These are phyloP conservation scores for Backusella parvicylindrica DNA, from an alignment of 192 early-diverging fungal genomes.

Conservation along the genomic window DNA sequence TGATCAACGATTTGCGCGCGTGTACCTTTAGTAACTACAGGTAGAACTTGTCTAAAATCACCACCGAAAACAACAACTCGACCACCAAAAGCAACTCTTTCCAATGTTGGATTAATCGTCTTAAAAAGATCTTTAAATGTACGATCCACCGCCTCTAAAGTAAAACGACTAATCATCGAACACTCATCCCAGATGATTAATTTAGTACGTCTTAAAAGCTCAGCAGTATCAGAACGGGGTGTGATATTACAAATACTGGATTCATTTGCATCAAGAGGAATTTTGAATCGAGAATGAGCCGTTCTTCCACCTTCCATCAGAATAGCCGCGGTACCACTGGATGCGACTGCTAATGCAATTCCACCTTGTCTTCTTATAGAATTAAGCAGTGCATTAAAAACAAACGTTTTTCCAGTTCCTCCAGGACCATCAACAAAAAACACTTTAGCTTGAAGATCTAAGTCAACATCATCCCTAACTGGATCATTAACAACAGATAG, in stretches of 20 bases:
- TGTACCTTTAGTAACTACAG: slow-evolving; percentile 17
- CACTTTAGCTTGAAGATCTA: too few species aligned
- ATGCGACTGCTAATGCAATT: neutral
- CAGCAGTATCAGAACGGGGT: neutral
- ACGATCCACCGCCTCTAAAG: too few species aligned
- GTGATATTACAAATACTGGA: neutral
- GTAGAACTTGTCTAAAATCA: slow-evolving; percentile 25
- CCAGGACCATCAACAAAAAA: too few species aligned
- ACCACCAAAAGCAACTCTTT: slow-evolving; percentile 21
- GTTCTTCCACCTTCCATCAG: neutral
- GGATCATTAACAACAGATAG: too few species aligned
- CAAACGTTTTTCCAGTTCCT: too few species aligned
- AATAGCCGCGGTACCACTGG: neutral
- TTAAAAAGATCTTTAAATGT: slow-evolving; percentile 13
- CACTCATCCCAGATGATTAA: too few species aligned
- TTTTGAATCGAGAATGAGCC: neutral
- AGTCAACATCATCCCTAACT: too few species aligned
- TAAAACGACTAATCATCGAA: too few species aligned
- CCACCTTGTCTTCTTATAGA: too few species aligned
- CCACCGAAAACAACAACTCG: slow-evolving; percentile 27
- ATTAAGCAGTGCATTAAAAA: too few species aligned
- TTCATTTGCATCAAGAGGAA: neutral
- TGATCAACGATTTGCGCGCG: slow-evolving; percentile 14
- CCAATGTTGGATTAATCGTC: neutral
- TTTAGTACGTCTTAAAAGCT: too few species aligned